Evolutionary conservation across 768 basidiomycete species (phyloP), one percentile per base, ranked within the genome.

Genomic region (Boletus sp.): DNA sequence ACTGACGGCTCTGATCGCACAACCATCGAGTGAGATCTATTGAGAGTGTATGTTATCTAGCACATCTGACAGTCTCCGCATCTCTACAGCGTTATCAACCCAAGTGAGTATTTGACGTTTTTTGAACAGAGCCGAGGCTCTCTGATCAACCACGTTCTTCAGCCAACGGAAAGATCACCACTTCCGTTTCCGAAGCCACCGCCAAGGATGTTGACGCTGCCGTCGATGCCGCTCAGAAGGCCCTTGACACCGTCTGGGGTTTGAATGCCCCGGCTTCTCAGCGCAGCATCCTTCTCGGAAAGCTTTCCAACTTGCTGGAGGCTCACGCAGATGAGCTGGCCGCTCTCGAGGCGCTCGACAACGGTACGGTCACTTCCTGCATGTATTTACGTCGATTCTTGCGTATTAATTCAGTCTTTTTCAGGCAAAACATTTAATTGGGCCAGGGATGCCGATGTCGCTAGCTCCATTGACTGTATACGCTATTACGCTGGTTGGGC

Each of bases 401-500:
- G 20, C 7, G 7, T 45, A 4, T 24, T 64, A 29, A 65, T 37
- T 10, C 10, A 28, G n/a, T 35, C 20, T 12, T 33, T 32, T 33
- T 7, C 39, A 81, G 83, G 86, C 44, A 87, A 87, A 72, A 78
- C 81, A 2, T 86, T 77, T 65, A 35, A 51, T 10, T 76, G 72
- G 68, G 77, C 84, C 12, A 81, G 76, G 56, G 71, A 65, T 17
- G 71, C 64, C 0, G 90, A 90, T 60, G 67, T 89, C 2, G 63
- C 66, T 0, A 71, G 3, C 7, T 36, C 64, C 6, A 57, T 67
- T n/a, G 56, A 64, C 5, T 52, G 76, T 32, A 70, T 93, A 61
- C 78, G 83, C 35, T 96, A 95, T 75, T 98, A 89, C 64, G 90
- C 85, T 41, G 94, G 94, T 17, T 91, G 90, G 86, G 90, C 92